A percentile compares a stretch with the other conserved stretches of the same genome.
Evolutionary conservation across 75 land plant species (phyloP).

Genomic region (Gnetum montanum): DNA sequence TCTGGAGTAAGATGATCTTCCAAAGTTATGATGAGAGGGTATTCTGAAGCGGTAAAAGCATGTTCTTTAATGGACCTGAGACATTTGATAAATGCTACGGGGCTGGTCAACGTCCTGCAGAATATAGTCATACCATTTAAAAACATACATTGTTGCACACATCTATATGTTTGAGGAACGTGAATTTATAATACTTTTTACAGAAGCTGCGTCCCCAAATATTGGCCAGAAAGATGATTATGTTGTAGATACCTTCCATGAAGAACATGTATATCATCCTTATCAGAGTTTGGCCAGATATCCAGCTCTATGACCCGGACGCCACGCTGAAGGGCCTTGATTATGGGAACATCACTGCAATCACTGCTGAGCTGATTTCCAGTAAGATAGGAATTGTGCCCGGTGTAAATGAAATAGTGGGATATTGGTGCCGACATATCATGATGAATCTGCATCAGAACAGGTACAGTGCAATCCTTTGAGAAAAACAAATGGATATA

Average conservation of each 20-base stretch:
- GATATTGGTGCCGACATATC: conserved; percentile 79
- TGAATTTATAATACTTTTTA: not conserved
- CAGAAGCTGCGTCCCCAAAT: not conserved
- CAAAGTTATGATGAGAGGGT: conserved; percentile 78
- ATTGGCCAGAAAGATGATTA: too few species aligned
- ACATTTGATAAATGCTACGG: conserved; percentile 67
- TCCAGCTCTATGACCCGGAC: conserved; percentile 89
- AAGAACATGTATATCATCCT: conserved; percentile 48
- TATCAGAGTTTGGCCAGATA: conserved; percentile 72
- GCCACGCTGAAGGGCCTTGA: conserved; percentile 61
- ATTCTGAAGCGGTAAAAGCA: conserved; percentile 71
- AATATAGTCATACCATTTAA: not conserved
- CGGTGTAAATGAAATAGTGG: conserved; percentile 85
- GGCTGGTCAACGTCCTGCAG: conserved; percentile 71
- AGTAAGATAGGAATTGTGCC: conserved; percentile 92
- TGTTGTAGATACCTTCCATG: conserved; percentile 71
- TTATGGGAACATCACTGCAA: conserved; percentile 77
- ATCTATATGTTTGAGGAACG: too few species aligned
- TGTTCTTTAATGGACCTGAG: conserved; percentile 68
- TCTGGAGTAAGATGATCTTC: conserved; percentile 83
- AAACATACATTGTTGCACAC: not conserved
- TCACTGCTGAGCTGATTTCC: conserved; percentile 93
- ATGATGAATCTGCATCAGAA: conserved; percentile 72
- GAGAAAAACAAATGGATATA: too few species aligned
- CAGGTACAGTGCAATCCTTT: too few species aligned